These are phyloP conservation scores for Nakazawaea molendinolei DNA, from an alignment of 805 yeast species.

Conservation along the genomic window DNA sequence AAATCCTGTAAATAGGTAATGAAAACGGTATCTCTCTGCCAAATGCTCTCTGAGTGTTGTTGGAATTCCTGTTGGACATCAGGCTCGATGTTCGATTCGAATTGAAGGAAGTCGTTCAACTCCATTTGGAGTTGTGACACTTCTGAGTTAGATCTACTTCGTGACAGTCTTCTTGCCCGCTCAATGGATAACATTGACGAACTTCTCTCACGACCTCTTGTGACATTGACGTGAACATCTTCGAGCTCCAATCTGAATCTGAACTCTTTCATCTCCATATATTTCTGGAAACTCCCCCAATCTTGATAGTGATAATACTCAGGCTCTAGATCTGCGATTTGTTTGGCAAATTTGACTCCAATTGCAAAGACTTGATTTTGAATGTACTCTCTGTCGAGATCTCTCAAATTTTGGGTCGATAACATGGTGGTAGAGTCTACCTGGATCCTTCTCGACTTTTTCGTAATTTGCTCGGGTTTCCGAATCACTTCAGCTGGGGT, in stretches of 20 bases:
- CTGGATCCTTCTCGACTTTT: slow-evolving; percentile 1
- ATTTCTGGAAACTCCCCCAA: too few relatives aligned
- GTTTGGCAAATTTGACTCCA: not conserved
- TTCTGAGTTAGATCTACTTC: not conserved
- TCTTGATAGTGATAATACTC: too few relatives aligned
- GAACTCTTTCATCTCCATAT: too few relatives aligned
- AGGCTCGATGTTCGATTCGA: too few relatives aligned
- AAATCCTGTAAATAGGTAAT: not conserved
- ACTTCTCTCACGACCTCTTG: slow-evolving; percentile 13
- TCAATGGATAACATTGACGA: slow-evolving; percentile 22
- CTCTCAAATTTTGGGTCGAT: slow-evolving; percentile 1
- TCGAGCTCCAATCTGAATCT: not conserved
- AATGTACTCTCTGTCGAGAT: not conserved
- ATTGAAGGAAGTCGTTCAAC: too few relatives aligned
- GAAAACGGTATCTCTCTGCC: not conserved
- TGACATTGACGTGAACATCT: too few relatives aligned
- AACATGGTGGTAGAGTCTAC: not conserved
- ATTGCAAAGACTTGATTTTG: slow-evolving; percentile 1
- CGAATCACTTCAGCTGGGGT: too few relatives aligned
- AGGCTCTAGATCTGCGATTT: not conserved
- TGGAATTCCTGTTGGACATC: slow-evolving; percentile 3
- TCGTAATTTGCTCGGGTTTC: too few relatives aligned
- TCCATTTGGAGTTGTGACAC: not conserved
- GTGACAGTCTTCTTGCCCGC: slow-evolving; percentile 18
- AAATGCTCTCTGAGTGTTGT: too few relatives aligned